These are phyloP conservation scores for Malbranchea zuffiana DNA, from an alignment of 2,329 filamentous ascomycete genomes.

Conservation along the genomic window DNA sequence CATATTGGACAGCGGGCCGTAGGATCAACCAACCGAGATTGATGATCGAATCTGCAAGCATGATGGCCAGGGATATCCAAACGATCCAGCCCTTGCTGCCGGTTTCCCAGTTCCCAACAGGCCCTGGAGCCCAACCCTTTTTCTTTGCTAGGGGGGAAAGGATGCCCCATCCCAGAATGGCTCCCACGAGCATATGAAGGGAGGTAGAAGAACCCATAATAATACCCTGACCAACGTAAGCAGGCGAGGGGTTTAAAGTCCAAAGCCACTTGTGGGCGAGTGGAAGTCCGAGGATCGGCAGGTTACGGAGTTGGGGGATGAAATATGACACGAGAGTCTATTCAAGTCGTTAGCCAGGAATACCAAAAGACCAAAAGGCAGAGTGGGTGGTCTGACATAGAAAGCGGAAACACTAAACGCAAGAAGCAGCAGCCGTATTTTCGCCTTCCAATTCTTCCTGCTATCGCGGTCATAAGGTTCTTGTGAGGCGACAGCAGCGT, in stretches of 20 bases:
- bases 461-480: conserved; percentile 16
- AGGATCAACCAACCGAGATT: conserved; percentile 70
- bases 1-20: conserved; percentile 48
- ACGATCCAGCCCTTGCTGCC: conserved; percentile 99
- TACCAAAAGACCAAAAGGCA: conserved; percentile 9
- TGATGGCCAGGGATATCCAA: conserved; percentile 90
- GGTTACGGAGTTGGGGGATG: conserved; percentile 66
- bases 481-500: conserved; percentile 19
- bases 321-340: conserved; percentile 85
- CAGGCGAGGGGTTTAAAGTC: conserved; percentile 93
- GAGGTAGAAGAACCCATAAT: conserved; percentile 97
- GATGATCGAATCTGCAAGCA: conserved; percentile 86
- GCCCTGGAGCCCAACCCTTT: conserved; percentile 78
- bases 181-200: conserved; percentile 87
- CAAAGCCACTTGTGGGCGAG: conserved; percentile 79
- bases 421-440: conserved; percentile 48
- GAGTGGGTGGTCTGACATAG: conserved; percentile 32
- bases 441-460: conserved; percentile 47
- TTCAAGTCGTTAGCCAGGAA: not conserved
- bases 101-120: conserved; percentile 76
- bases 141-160: conserved; percentile 80
- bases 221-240: conserved; percentile 92
- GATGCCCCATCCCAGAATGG: conserved; percentile 78
- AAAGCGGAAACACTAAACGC: conserved; percentile 50
- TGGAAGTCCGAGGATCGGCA: conserved; percentile 72